Conservation (phyloP, 805 yeast genomes). For the Kregervanrija delftensis region DNA sequence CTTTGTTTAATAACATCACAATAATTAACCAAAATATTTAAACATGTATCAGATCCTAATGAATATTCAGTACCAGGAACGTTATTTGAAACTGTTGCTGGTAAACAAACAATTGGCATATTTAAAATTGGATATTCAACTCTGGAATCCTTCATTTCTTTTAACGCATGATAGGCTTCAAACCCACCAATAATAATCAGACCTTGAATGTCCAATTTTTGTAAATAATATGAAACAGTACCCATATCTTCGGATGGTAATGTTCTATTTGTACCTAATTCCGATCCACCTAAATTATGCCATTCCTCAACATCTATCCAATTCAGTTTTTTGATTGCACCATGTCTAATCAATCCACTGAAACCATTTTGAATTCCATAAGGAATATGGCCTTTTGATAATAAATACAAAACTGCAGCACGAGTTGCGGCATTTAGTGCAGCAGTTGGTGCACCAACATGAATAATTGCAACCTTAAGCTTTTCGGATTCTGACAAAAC, state of each 20-base stretch:
- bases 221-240: conserved; percentile 86
- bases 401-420: conserved; percentile 84
- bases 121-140: conserved; percentile 79
- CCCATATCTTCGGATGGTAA: conserved; percentile 84
- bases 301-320: conserved; percentile 89
- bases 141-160: conserved; percentile 76
- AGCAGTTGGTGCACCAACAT: conserved; percentile 97
- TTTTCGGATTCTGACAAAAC: conserved; percentile 51
- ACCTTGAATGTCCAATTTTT: conserved; percentile 83
- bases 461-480: conserved; percentile 75
- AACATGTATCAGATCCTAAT: conserved; percentile 91
- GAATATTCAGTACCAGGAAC: conserved; percentile 99
- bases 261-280: conserved; percentile 90
- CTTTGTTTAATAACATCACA: conserved; percentile 94
- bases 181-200: conserved; percentile 91
- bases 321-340: conserved; percentile 61
- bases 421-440: conserved; percentile 90
- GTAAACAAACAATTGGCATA: conserved; percentile 89
- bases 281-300: conserved; percentile 90
- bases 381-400: conserved; percentile 87
- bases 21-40: conserved; percentile 83
- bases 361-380: conserved; percentile 91
- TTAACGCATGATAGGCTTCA: conserved; percentile 86
- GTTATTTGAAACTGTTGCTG: conserved; percentile 94
- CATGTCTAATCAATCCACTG: conserved; percentile 86